Conservation (phyloP, 2,329 filamentous ascomycete species). For the Cordyceps javanica region DNA sequence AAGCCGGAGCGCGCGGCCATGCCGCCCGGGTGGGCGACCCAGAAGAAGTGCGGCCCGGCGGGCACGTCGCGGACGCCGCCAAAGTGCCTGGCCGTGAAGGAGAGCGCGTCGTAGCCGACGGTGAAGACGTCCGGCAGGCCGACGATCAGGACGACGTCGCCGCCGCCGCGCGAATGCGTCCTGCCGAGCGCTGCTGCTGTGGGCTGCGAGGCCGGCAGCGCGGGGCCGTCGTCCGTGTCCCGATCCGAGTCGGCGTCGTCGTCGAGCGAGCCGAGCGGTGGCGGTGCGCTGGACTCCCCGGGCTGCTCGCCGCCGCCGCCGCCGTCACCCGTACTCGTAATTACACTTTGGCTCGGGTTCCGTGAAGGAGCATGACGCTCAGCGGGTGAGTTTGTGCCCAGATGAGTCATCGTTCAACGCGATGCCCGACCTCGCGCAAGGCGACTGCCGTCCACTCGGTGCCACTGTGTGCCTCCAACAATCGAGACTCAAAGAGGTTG, state of each 20-base stretch:
- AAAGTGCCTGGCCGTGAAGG: slow-evolving; percentile 42
- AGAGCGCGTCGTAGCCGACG: slow-evolving; percentile 47
- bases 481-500: no score
- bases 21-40: slow-evolving; percentile 44
- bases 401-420: no score
- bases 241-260: not conserved
- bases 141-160: slow-evolving; percentile 48
- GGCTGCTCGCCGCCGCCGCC: no score
- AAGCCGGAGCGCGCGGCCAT: slow-evolving; percentile 49
- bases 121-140: slow-evolving; percentile 45
- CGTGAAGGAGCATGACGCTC: no score
- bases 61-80: slow-evolving; percentile 50
- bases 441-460: no score
- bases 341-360: no score
- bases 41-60: slow-evolving; percentile 52
- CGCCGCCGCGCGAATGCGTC: slow-evolving; percentile 16
- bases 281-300: no score
- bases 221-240: not conserved
- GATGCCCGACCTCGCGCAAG: no score
- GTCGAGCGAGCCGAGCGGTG: not conserved
- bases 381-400: no score
- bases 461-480: no score
- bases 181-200: not conserved
- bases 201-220: no score
- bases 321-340: not conserved